A percentile compares a stretch with the other conserved stretches of the same genome.
These are phyloP conservation scores for Penicillium manginii DNA, from an alignment of 495 filamentous ascomycete genomes.

Conservation along the genomic window DNA sequence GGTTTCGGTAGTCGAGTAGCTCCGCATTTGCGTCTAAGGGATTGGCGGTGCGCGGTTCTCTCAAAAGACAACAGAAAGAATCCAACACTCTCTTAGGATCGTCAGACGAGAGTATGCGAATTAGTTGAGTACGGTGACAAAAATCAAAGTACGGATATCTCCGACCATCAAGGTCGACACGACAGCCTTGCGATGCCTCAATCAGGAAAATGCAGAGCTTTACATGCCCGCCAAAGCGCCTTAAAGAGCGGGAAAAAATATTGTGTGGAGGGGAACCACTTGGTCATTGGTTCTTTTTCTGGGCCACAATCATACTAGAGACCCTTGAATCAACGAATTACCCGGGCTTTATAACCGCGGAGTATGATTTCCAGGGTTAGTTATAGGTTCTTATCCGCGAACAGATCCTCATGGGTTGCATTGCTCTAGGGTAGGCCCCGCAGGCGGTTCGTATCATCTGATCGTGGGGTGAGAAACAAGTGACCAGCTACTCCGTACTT, in stretches of 20 bases:
- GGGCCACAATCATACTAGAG: neutral
- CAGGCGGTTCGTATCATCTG: slow-evolving; percentile 41
- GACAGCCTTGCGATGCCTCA: neutral
- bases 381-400: slow-evolving; percentile 22
- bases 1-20: neutral
- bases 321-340: slow-evolving; percentile 11
- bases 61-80: too few relatives aligned
- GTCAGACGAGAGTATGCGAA: too few relatives aligned
- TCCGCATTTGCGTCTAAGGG: neutral
- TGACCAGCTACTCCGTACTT: neutral
- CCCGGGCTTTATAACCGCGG: slow-evolving; percentile 16
- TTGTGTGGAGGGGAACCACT: neutral
- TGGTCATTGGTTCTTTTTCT: slow-evolving; percentile 7
- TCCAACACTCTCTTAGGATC: too few relatives aligned
- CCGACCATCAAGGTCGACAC: neutral
- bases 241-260: neutral
- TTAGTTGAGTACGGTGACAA: neutral
- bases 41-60: too few relatives aligned
- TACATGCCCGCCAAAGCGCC: neutral
- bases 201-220: neutral
- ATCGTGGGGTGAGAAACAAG: slow-evolving; percentile 16
- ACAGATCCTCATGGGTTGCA: slow-evolving; percentile 26
- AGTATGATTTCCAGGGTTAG: slow-evolving; percentile 2
- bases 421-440: slow-evolving; percentile 30
- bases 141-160: neutral